These are phyloP conservation scores for Orbilia quercus DNA, from an alignment of 2,329 filamentous ascomycete genomes.

Conservation along the genomic window DNA sequence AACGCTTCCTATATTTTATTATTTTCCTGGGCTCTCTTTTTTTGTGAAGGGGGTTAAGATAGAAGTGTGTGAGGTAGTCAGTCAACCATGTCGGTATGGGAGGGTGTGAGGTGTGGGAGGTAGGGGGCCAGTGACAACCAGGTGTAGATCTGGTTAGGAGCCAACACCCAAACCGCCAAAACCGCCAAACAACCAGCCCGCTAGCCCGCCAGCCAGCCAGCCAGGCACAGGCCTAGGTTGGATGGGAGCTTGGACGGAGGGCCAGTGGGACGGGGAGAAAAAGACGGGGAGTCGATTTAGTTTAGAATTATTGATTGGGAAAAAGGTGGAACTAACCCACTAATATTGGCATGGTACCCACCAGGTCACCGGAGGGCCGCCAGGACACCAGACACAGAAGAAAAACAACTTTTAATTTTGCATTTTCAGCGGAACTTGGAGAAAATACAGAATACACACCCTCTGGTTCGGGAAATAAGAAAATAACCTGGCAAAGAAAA, in stretches of 20 bases:
- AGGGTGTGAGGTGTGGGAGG: conserved; percentile 36
- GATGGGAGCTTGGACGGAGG: conserved; percentile 23
- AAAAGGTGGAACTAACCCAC: conserved; percentile 51
- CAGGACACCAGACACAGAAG: conserved; percentile 11
- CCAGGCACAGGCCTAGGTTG: conserved; percentile 6
- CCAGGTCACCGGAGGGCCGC: conserved; percentile 41
- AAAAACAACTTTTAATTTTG: conserved; percentile 48
- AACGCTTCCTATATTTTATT: conserved; percentile 55
- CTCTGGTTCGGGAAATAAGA: conserved; percentile 46
- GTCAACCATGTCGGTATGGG: conserved; percentile 51
- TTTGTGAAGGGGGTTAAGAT: conserved; percentile 38
- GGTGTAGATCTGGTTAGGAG: conserved; percentile 35
- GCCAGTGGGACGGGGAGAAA: conserved; percentile 29
- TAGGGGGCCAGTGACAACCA: conserved; percentile 45
- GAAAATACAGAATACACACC: conserved; percentile 30
- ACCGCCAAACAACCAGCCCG: conserved; percentile 14
- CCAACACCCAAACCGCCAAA: no score
- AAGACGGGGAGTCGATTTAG: conserved; percentile 46
- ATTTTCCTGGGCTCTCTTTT: conserved; percentile 49
- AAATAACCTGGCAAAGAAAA: background rate
- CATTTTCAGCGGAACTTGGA: conserved; percentile 52
- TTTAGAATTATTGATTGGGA: conserved; percentile 51
- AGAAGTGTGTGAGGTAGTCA: conserved; percentile 46
- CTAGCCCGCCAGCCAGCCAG: background rate
- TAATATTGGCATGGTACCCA: conserved; percentile 48